These are phyloP conservation scores for Capsicum chinense DNA, from an alignment of 257 asterid species.

Conservation along the genomic window DNA sequence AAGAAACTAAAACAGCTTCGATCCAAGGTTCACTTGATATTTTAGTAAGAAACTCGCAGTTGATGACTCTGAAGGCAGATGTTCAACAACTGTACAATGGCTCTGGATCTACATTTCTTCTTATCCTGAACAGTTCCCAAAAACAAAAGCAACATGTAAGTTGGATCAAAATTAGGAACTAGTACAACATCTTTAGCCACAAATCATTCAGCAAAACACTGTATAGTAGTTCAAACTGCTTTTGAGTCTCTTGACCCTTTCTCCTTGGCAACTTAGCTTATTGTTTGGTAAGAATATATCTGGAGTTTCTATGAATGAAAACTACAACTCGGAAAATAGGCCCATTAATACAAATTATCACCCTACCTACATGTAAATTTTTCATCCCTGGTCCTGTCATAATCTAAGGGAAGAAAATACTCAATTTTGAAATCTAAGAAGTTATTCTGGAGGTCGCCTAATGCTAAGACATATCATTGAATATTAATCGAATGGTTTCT, in stretches of 20 bases:
- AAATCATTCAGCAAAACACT: conserved; percentile 7
- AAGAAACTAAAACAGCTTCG: neutral
- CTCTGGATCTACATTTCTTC: conserved; percentile 62
- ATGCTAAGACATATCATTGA: neutral
- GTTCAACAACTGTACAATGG: conserved; percentile 53
- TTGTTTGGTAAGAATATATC: conserved; percentile 13
- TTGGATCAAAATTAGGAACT: neutral
- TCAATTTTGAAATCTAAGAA: neutral
- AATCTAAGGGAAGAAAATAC: conserved; percentile 3
- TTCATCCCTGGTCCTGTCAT: neutral
- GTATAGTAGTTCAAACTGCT: neutral
- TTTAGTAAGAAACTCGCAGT: conserved; percentile 9
- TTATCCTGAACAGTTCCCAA: conserved; percentile 50
- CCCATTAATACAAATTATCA: neutral
- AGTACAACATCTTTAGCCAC: neutral
- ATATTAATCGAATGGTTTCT: neutral
- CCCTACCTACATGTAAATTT: neutral
- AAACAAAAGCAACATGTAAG: conserved; percentile 25
- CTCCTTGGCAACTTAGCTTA: conserved; percentile 7
- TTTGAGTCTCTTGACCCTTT: neutral
- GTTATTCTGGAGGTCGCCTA: conserved; percentile 5
- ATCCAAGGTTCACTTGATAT: conserved; percentile 15
- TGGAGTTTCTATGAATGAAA: neutral
- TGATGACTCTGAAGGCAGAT: conserved; percentile 7
- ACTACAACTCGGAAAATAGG: neutral